A percentile compares a stretch with the other conserved stretches of the same genome.
Conservation (phyloP, 495 filamentous ascomycete species). For the Peziza echinospora region DNA sequence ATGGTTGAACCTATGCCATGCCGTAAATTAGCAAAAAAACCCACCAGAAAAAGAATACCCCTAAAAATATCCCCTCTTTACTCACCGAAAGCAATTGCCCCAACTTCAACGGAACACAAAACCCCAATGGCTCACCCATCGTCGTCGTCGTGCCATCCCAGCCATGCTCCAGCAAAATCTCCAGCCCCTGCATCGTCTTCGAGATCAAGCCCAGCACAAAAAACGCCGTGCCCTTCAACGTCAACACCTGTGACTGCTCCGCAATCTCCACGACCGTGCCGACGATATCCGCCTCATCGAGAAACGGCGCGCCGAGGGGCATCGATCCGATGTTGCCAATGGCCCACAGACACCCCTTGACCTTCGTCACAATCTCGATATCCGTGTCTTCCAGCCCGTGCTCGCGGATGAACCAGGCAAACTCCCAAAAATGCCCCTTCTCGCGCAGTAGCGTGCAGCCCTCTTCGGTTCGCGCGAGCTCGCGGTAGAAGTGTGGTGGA, state of each 20-base stretch:
- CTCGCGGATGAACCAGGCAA: conserved; percentile 67
- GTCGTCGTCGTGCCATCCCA: conserved; percentile 83
- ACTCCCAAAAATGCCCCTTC: conserved; percentile 90
- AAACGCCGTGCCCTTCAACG: conserved; percentile 82
- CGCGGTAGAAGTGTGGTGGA: conserved; percentile 91
- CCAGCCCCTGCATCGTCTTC: conserved; percentile 72
- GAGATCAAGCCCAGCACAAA: conserved; percentile 88
- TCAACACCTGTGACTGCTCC: conserved; percentile 66
- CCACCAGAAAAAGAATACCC: conserved; percentile 4
- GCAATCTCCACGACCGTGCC: conserved; percentile 70
- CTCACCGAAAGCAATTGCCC: conserved; percentile 42
- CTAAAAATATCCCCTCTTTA: conserved; percentile 2
- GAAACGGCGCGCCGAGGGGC: conserved; percentile 85
- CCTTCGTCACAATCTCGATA: conserved; percentile 67
- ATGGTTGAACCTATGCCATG: conserved; percentile 12
- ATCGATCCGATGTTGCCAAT: conserved; percentile 96
- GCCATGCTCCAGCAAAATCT: conserved; percentile 62
- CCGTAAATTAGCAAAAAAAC: no score
- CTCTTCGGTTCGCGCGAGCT: conserved; percentile 77
- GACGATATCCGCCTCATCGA: conserved; percentile 71
- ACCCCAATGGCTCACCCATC: conserved; percentile 62
- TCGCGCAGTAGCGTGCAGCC: conserved; percentile 74
- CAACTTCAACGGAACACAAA: conserved; percentile 65
- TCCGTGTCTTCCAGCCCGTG: conserved; percentile 67
- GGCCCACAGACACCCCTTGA: conserved; percentile 94